These are phyloP conservation scores for Penicillium thymicola DNA, from an alignment of 2,329 filamentous ascomycete species.

Conservation along the genomic window DNA sequence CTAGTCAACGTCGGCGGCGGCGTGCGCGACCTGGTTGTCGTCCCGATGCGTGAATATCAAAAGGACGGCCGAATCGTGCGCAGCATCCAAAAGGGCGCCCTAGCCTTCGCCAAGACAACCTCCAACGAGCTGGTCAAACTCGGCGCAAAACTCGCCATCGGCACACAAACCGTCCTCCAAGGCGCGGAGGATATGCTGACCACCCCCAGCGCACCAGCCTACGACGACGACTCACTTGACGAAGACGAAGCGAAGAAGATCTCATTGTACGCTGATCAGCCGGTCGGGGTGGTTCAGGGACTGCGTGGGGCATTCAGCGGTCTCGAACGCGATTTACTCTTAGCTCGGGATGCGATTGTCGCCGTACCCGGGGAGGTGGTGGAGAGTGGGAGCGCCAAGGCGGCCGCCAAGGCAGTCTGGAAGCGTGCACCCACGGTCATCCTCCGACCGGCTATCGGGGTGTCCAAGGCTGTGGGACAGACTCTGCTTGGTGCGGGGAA, in stretches of 20 bases:
- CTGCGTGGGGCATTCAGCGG: slow-evolving; percentile 78
- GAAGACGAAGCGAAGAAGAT: slow-evolving; percentile 73
- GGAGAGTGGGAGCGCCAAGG: slow-evolving; percentile 77
- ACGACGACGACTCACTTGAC: slow-evolving; percentile 55
- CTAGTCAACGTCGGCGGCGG: slow-evolving; percentile 88
- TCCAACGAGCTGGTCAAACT: slow-evolving; percentile 92
- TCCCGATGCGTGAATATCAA: slow-evolving; percentile 87
- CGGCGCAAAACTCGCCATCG: slow-evolving; percentile 89
- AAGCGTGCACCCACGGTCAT: slow-evolving; percentile 89
- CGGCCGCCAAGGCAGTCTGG: slow-evolving; percentile 73
- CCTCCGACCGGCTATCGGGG: slow-evolving; percentile 83
- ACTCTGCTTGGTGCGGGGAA: slow-evolving; percentile 91
- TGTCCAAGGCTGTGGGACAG: slow-evolving; percentile 82
- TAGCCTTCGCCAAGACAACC: slow-evolving; percentile 87
- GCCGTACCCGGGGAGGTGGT: slow-evolving; percentile 89
- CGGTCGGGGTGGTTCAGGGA: slow-evolving; percentile 81
- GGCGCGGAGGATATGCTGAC: slow-evolving; percentile 77
- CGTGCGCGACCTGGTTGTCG: slow-evolving; percentile 78
- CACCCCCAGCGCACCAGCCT: slow-evolving; percentile 43
- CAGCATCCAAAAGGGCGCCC: slow-evolving; percentile 85
- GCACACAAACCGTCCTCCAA: slow-evolving; percentile 89
- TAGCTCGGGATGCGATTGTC: slow-evolving; percentile 87
- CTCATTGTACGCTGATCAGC: slow-evolving; percentile 90
- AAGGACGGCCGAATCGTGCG: slow-evolving; percentile 92
- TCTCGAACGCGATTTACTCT: slow-evolving; percentile 79